Evolutionary conservation across 164 flowering plant species (phyloP).

Genomic region (Piper longum): DNA sequence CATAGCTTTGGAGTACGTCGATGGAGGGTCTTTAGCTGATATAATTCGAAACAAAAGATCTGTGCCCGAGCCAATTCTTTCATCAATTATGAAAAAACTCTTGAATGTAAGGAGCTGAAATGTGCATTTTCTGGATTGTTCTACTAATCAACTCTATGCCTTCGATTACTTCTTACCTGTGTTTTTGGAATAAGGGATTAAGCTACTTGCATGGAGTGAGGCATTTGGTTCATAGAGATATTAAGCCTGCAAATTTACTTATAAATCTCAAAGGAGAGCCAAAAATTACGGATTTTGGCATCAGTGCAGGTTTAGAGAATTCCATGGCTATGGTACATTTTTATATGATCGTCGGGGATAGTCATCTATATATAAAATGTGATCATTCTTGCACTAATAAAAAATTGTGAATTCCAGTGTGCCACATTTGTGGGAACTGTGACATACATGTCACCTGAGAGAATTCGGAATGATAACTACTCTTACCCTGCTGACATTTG

Average conservation of each 20-base stretch:
- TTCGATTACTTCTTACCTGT: constrained; percentile 3
- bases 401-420: constrained; percentile 42
- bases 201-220: constrained; percentile 92
- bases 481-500: constrained; percentile 99
- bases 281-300: constrained; percentile 97
- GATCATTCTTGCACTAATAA: neutral
- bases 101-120: constrained; percentile 37
- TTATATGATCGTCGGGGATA: neutral
- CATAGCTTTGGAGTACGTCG: constrained; percentile 95
- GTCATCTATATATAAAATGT: neutral
- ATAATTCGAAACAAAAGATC: constrained; percentile 39
- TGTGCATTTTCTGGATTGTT: constrained; percentile 1
- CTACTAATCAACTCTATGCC: neutral
- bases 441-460: constrained; percentile 99
- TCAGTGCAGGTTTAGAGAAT: constrained; percentile 95
- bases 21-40: constrained; percentile 97
- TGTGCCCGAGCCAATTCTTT: constrained; percentile 82
- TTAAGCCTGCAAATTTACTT: constrained; percentile 97
- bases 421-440: constrained; percentile 99
- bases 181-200: constrained; percentile 42
- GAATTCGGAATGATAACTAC: constrained; percentile 83
- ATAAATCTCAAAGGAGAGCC: constrained; percentile 96
- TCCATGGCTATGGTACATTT: constrained; percentile 87
- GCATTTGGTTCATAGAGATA: constrained; percentile 94
- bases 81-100: constrained; percentile 71